Base-by-base conservation (phyloP, 768 basidiomycete genomes). In the Suillus placidus region DNA sequence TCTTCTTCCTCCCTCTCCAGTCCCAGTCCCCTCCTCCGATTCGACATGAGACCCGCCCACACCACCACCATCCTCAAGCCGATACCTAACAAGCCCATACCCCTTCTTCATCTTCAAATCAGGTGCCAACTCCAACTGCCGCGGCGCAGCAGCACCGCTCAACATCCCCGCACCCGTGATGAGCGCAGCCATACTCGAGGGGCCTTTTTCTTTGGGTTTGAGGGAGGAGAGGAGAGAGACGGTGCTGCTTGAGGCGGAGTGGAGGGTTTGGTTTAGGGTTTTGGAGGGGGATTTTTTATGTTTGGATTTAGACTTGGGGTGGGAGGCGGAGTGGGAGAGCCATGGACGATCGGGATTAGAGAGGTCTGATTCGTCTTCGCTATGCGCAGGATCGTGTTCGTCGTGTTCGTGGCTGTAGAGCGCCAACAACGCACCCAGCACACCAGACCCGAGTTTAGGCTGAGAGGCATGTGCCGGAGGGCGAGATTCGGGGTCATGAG, bases 141-240 rank as follows among this genome's bases (percentile, higher is more conserved):
- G 68, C 0, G 90, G 90, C 0, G 88, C 84, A 8, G 87, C 85
- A 3, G 83, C 83, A 20, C 89, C 91, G 2, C 83, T 79, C 9
- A 94, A 76, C 57, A 87, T 86, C 3, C 86, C 88, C 0, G 91
- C 87, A 64, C 87, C 87, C 8, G 89, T 85, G 26, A 95, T 87
- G 42, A 94, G 82, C 5, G 90, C 84, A 0, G 89, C 91, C 65
- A 69, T 63, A 18, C 71, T 63, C 26, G 70, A 40, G 0, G 71
- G 64, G 5, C 65, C 56, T 13, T 76, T 74, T 1, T 58, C 56
- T 58, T 40, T 58, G 16, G 26, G 40, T 7, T 60, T 60, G 26
- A 60, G 58, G 38, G 42, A 32, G 8, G 37, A 30, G 7, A 77
- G 35, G 42, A 78, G 65, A 7, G 76, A 77, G 20, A 74, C 71